These are phyloP conservation scores for Typha latifolia DNA, from an alignment of 176 grass and related monocot genomes.

Conservation along the genomic window DNA sequence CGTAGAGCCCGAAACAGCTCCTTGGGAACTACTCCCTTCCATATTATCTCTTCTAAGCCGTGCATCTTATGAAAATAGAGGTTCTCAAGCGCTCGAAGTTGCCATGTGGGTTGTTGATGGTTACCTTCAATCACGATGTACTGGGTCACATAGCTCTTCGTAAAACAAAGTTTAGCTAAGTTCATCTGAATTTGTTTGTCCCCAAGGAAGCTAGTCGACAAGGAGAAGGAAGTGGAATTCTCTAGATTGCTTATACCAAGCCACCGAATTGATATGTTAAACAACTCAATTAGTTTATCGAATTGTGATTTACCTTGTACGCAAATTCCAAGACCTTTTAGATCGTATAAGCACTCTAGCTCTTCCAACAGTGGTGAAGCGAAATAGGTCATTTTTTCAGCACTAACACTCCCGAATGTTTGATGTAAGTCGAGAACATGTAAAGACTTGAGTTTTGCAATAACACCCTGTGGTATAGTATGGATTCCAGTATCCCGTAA, in stretches of 20 bases:
- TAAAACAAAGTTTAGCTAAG: no score
- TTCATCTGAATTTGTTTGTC: no score
- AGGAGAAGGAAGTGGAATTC: no score
- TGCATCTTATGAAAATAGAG: fast-evolving
- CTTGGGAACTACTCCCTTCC: no score
- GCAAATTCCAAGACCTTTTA: constrained; percentile 16
- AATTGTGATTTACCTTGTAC: constrained; percentile 4
- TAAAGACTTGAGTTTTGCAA: constrained; percentile 23
- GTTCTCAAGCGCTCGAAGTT: no score
- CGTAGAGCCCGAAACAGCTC: no score
- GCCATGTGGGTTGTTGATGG: background rate
- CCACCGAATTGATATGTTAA: background rate
- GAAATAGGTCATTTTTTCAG: background rate
- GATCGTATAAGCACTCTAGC: constrained; percentile 10
- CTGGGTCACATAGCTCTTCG: no score
- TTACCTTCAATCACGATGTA: no score
- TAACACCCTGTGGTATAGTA: constrained; percentile 33
- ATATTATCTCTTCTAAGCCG: no score
- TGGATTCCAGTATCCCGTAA: constrained; percentile 35
- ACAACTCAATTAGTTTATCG: constrained; percentile 3
- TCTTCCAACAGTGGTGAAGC: constrained; percentile 3
- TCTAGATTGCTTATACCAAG: background rate
- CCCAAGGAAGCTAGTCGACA: no score
- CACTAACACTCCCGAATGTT: no score
- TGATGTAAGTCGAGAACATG: constrained; percentile 17